Base-by-base conservation (phyloP, 2,329 filamentous ascomycete species). In the Fusarium sp. region DNA sequence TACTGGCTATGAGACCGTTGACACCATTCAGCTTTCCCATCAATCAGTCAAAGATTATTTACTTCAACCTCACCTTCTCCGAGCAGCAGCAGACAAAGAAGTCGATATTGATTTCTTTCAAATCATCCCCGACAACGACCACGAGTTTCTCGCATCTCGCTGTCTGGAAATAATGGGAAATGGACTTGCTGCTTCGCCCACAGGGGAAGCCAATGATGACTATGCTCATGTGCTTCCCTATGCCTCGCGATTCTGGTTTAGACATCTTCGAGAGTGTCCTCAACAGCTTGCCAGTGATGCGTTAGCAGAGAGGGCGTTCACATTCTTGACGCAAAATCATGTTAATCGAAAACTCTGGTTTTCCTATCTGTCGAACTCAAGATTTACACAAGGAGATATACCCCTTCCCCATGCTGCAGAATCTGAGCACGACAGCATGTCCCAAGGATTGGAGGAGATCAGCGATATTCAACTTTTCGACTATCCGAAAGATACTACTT, bases 1-100 rank as follows among this genome's bases (percentile, higher is more conserved):
- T 1, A 13, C 35, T 3, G 43, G 38, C 16, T 49, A 63, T 2
- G 35, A 57, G 29, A 39, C 13, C 4, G 20, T 59, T 2, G 20
- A 65, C 12, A 65, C 62, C 6, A 4, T 65, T 3, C 60, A 65
- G 4, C 18, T 65, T 8, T 37, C 35, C 5, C 52, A 59, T 13
- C 39, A 10, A 38, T 65, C 61, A 26, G 38, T 41, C 5, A 49
- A n/a, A 20, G 24, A 46, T 29, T 59, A 11, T 11, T 16, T 52
- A 8, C 35, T 43, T 29, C 35, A n/a, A 5, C 15, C 20, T n/a
- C 6, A 47, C n/a, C 29, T 53, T 20, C 12, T 37, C 4, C 52
- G 44, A 38, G 18, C n/a, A 10, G 11, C 5, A 6, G 12, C 21
- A 3, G 26, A 11, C 4, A 21, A 21, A 4, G 21, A 16, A 5